Evolutionary conservation across 2,329 filamentous ascomycete genomes (phyloP), one percentile per base, ranked within the genome.

Genomic region (Diaporthe caulivora): DNA sequence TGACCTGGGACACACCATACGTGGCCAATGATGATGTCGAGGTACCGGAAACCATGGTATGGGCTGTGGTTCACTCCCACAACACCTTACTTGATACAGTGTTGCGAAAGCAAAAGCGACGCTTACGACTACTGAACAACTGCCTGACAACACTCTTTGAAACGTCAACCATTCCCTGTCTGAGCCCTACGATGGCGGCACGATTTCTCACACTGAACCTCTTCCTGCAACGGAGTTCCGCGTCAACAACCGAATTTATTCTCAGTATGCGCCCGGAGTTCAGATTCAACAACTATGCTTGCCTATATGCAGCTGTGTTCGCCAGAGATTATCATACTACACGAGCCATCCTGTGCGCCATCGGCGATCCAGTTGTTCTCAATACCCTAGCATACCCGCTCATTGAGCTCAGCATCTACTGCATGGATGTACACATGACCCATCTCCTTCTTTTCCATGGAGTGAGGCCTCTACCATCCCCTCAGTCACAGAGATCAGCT

Each of bases 371-470:
- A 26, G 24, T n/a, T 9, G 4, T 60, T 11, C 3, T 60, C 13
- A 29, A 42, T 5, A 9, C 3, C 13, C 11, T 60, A 29, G 37
- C 57, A 8, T 60, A 60, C 57, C 57, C 57, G n/a, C 34, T 60
- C 13, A 24, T 60, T 26, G 57, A 60, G 37, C 37, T 60, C 24
- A 60, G 57, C 8, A 17, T 60, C 21, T 60, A 37, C 15, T 44
- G 37, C 24, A 58, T 31, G 34, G 55, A 58, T 40, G 57, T 60
- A 24, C 57, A 60, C 29, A 60, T 60, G 57, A 44, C 57, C 8
- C 37, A 60, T 15, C 57, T 60, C 37, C 37, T 60, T 6, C 17
- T 60, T 8, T 44, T 42, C 17, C 37, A 60, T 29, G 57, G 57
- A 0, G n/a, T 60, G 18, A 60, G 37, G 3, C 57, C 57, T 60